A percentile compares a stretch with the other conserved stretches of the same genome.
These are phyloP conservation scores for Coemansia umbellata DNA, from an alignment of 192 early-diverging fungal species.

Conservation along the genomic window DNA sequence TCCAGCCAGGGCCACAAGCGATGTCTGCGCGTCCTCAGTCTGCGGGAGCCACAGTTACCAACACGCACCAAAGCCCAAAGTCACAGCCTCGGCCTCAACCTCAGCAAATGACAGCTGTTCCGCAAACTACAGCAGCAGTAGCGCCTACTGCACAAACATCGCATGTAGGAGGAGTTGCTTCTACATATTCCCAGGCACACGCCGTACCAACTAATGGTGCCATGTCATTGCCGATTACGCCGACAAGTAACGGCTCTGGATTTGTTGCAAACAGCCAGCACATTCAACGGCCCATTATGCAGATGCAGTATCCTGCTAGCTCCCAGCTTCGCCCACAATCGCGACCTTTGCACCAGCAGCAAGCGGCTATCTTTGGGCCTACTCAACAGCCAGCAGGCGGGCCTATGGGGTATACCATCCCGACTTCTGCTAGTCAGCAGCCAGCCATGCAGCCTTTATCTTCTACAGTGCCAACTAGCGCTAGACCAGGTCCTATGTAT, in stretches of 20 bases:
- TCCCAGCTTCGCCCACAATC: not conserved
- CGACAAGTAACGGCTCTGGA: not conserved
- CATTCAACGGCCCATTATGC: not conserved
- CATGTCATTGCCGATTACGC: not conserved
- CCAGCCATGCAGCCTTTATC: not conserved
- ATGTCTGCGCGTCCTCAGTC: slow-evolving; percentile 24
- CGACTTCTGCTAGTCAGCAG: not conserved
- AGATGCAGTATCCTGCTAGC: not conserved
- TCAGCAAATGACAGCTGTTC: not conserved
- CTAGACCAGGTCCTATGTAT: not conserved
- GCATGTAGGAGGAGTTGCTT: too few relatives aligned
- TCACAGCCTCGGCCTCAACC: too few relatives aligned
- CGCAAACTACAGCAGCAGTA: not conserved
- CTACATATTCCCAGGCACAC: not conserved
- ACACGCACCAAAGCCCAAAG: not conserved
- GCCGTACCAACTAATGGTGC: not conserved
- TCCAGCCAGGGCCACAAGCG: not conserved
- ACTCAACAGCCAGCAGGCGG: not conserved
- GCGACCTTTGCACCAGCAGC: slow-evolving; percentile 2
- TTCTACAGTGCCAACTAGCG: not conserved
- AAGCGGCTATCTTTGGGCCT: not conserved
- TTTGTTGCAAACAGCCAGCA: not conserved
- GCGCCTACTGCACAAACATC: too few relatives aligned
- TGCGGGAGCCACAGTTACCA: slow-evolving; percentile 11
- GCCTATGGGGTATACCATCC: not conserved